Base-by-base conservation (phyloP, 192 early-diverging fungal genomes). In the Mortierella claussenii region DNA sequence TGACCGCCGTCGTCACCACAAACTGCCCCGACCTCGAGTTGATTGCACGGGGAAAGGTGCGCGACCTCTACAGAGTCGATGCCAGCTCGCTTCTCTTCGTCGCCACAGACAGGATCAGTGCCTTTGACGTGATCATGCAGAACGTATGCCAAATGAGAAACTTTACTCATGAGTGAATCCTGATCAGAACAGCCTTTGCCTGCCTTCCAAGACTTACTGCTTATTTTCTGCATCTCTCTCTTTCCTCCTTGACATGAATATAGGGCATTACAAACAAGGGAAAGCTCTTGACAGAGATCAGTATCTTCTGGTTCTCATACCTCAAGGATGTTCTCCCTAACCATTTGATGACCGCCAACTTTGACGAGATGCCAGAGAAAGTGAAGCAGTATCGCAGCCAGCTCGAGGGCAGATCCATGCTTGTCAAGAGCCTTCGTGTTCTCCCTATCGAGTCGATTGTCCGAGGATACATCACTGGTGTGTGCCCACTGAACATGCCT, bases 111-210 rank as follows among this genome's bases (percentile, higher is more conserved):
- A 89, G 98, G 57, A 94, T 98, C 82, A 94, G 92, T 75, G 97
- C 98, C 2, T 99, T 93, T 82, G 98, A 99, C 64, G 97, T 99
- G 36, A 95, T 98, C 64, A 97, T 99, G 97, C 93, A 94, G 66
- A 96, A 95, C 58, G 96, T 97, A 86, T 28, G 23, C 50, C 24
- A n/a, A 50, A 28, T n/a, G n/a, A 37, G 9, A 43, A 40, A 37
- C 13, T n/a, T 36, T 40, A 40, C 13, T 40, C 8, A 40, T 40
- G n/a, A n/a, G n/a, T n/a, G n/a, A n/a, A n/a, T n/a, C n/a, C 42
- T 30, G 52, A 10, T 24, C 42, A 55, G 46, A 48, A 40, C 8
- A 40, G 13, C 12, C 21, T 4, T 24, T 2, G 2, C 23, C 23
- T 49, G 21, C 54, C 40, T 54, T 52, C 55, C 62, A 65, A 37